Evolutionary conservation across 2,329 filamentous ascomycete genomes (phyloP).

Genomic region (Claviceps capensis): DNA sequence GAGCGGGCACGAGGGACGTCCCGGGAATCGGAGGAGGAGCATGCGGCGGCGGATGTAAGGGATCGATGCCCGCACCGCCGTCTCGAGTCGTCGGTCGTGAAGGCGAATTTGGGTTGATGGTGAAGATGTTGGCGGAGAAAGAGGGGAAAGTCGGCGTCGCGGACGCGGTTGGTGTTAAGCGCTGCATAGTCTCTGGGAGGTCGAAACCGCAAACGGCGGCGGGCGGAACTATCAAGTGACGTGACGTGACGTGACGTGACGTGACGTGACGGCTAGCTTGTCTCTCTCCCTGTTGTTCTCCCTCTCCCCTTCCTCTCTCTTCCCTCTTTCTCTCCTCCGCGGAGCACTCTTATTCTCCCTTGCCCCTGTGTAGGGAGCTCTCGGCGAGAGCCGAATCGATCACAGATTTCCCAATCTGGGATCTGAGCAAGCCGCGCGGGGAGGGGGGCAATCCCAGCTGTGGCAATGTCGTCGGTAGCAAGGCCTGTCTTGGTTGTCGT

Average conservation of each 20-base stretch:
- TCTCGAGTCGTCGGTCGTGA: constrained; percentile 25
- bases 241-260: too few relatives aligned
- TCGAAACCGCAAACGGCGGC: background rate
- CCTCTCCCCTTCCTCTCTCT: background rate
- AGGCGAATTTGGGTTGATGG: constrained; percentile 10
- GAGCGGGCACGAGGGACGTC: background rate
- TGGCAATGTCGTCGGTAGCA: background rate
- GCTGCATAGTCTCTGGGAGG: constrained; percentile 3
- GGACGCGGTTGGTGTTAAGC: constrained; percentile 7
- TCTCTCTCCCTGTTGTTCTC: background rate
- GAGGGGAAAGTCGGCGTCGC: constrained; percentile 23
- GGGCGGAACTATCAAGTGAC: too few relatives aligned
- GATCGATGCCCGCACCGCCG: constrained; percentile 11
- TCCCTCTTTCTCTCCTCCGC: background rate
- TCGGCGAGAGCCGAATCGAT: background rate
- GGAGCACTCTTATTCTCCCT: too few relatives aligned
- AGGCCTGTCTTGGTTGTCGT: background rate
- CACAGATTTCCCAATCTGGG: background rate
- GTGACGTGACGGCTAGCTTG: too few relatives aligned
- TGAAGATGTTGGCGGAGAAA: constrained; percentile 18
- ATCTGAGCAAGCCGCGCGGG: background rate
- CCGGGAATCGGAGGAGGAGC: constrained; percentile 11
- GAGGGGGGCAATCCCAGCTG: background rate
- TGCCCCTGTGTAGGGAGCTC: too few relatives aligned
- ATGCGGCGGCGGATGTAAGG: constrained; percentile 7